Percentiles rank a stretch among this genome's conserved stretches.
phyloP scores from a whole-genome alignment of 2,329 filamentous ascomycete genomes.

The Blastomyces percursus region DNA sequence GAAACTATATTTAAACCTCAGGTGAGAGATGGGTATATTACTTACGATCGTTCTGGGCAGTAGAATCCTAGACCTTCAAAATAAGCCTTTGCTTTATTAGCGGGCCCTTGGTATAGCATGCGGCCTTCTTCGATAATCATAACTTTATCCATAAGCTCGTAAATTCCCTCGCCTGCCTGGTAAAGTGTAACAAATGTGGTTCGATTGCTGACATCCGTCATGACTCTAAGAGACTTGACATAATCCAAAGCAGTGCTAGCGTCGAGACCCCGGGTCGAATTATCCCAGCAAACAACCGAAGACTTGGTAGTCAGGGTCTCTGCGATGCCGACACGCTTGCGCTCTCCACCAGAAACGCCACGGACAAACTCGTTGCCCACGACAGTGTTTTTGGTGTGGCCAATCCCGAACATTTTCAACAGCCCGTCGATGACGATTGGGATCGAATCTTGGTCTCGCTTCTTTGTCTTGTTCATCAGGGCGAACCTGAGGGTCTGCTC shows the following conservation, averaged over 20 bases:
- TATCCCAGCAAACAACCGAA: constrained; percentile 68
- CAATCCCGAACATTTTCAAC: constrained; percentile 67
- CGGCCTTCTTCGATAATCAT: constrained; percentile 63
- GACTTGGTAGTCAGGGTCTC: constrained; percentile 65
- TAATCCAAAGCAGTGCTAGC: constrained; percentile 70
- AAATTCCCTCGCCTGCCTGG: constrained; percentile 59
- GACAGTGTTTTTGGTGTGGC: constrained; percentile 60
- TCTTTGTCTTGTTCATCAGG: constrained; percentile 62
- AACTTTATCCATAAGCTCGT: constrained; percentile 69
- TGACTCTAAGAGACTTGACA: constrained; percentile 55
- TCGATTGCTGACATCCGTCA: constrained; percentile 64
- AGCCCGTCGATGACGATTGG: constrained; percentile 45
- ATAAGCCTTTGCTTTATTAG: constrained; percentile 51
- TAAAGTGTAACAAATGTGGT: constrained; percentile 63
- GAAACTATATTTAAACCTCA: background rate
- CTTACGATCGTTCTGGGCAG: constrained; percentile 41
- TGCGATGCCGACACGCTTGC: constrained; percentile 69
- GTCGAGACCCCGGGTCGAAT: constrained; percentile 68
- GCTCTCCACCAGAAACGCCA: constrained; percentile 68
- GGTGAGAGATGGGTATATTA: background rate
- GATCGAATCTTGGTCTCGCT: constrained; percentile 52
- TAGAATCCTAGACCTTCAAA: constrained; percentile 56
- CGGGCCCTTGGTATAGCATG: constrained; percentile 55
- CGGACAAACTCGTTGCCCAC: constrained; percentile 64
- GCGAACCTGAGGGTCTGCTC: constrained; percentile 69